Base-by-base conservation (phyloP, 2,329 filamentous ascomycete genomes). In the Lecanicillium sp. region DNA sequence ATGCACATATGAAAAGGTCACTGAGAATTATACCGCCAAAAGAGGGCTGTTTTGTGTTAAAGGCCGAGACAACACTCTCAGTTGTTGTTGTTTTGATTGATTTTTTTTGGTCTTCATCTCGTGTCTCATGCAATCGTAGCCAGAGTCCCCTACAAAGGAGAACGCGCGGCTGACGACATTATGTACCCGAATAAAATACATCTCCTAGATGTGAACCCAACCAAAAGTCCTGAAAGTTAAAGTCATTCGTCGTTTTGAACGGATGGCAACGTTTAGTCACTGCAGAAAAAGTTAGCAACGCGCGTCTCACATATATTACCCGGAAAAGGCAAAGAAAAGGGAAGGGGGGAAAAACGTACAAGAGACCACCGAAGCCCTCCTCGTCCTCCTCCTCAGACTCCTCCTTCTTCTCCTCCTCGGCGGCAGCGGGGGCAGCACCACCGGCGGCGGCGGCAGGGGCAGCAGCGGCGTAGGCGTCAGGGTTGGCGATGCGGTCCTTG, bases 401-500 rank as follows among this genome's bases (percentile, higher is more conserved):
- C 50, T 78, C 73, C 55, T 81, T 76, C 56, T 78, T 73, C 58
- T 78, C 72, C 53, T 74, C 70, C 47, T 71, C 69, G 38, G 67
- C 64, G 41, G 68, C 68, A 46, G 68, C 72, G 40, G 63, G 65
- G 46, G 66, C 68, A 44, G 66, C 64, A 34, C 67, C 61, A 38
- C 68, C 67, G 41, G 77, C 70, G 43, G 71, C 72, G 41, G 80
- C 83, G 49, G 63, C 78, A 43, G 90, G 87, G 51, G 83, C 87
- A 51, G 89, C 73, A 35, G 86, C 65, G 50, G 90, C 92, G 67
- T 96, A 98, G 40, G 87, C 87, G 40, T 98, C 92, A 54, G 94
- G 94, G 80, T 98, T 96, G 71, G 87, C 87, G 59, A 98, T 95
- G 66, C 92, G 88, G 74, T 98, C 92, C 85, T 98, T 98, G 73